Conservation (phyloP, 805 yeast genomes). For the Candida sakaeoensis region DNA sequence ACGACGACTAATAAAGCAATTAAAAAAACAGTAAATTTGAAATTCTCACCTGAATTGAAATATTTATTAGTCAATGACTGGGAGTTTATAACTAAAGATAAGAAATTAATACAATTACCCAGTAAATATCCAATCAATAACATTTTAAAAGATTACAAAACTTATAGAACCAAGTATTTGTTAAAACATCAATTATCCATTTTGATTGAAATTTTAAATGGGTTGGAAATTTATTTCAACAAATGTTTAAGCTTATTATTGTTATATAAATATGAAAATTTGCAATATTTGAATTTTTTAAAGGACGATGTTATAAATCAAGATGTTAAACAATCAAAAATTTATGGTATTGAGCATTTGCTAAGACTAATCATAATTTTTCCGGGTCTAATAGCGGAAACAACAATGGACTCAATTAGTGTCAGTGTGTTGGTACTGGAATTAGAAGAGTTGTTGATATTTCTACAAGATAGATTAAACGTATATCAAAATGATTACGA, state of each 20-base stretch:
- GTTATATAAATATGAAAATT: slow-evolving; percentile 72
- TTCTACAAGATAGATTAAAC: slow-evolving; percentile 43
- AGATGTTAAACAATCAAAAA: slow-evolving; percentile 22
- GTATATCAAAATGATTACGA: slow-evolving; percentile 33
- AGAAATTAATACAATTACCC: slow-evolving; percentile 66
- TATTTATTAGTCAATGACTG: slow-evolving; percentile 82
- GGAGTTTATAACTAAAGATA: slow-evolving; percentile 84
- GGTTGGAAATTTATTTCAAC: slow-evolving; percentile 72
- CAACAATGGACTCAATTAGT: slow-evolving; percentile 78
- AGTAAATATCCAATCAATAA: slow-evolving; percentile 48
- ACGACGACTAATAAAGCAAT: slow-evolving; percentile 17
- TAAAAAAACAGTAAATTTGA: slow-evolving; percentile 8
- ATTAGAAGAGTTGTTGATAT: slow-evolving; percentile 52
- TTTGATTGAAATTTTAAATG: slow-evolving; percentile 63
- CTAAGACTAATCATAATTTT: slow-evolving; percentile 70
- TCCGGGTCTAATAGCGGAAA: slow-evolving; percentile 78
- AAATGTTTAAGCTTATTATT: slow-evolving; percentile 64
- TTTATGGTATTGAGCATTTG: slow-evolving; percentile 82
- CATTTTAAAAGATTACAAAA: slow-evolving; percentile 52
- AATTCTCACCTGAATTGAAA: slow-evolving; percentile 58
- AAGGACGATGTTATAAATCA: slow-evolving; percentile 24
- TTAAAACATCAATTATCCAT: slow-evolving; percentile 25
- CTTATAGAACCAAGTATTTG: slow-evolving; percentile 17
- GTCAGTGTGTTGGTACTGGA: slow-evolving; percentile 52
- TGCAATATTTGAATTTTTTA: slow-evolving; percentile 59